Conservation (phyloP, 2,329 filamentous ascomycete genomes). For the Phialocephala sp. region DNA sequence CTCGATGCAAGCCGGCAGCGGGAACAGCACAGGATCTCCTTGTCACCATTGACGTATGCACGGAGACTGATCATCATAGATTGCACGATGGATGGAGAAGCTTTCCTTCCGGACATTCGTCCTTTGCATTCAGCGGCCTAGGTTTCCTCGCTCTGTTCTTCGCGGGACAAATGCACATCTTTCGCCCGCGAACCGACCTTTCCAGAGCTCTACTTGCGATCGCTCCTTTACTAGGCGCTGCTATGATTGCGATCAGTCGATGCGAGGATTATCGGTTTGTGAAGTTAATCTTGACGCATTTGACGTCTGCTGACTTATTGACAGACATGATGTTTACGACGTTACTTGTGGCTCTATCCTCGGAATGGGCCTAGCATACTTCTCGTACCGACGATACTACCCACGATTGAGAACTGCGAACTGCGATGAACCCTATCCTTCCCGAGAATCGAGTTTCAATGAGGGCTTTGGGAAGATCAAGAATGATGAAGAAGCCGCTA, state of each 20-base stretch:
- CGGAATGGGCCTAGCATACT: conserved; percentile 65
- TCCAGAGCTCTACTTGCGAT: conserved; percentile 63
- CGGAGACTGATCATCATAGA: conserved; percentile 68
- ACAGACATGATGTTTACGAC: conserved; percentile 70
- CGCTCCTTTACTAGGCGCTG: conserved; percentile 63
- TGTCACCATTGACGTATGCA: conserved; percentile 74
- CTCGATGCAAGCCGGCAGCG: conserved; percentile 76
- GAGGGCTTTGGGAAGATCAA: conserved; percentile 43
- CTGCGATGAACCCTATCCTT: conserved; percentile 64
- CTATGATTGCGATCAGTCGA: conserved; percentile 71
- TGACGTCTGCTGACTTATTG: not conserved
- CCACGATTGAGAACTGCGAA: conserved; percentile 57
- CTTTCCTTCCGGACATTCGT: conserved; percentile 81
- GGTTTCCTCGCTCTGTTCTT: conserved; percentile 76
- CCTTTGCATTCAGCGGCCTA: conserved; percentile 79
- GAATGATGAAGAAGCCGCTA: conserved; percentile 39
- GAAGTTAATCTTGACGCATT: not conserved
- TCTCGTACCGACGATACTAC: conserved; percentile 71
- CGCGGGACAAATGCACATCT: conserved; percentile 68
- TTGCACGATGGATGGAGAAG: conserved; percentile 85
- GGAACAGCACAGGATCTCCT: conserved; percentile 56
- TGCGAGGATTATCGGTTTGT: conserved; percentile 67
- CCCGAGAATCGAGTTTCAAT: conserved; percentile 38
- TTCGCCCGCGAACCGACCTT: conserved; percentile 53
- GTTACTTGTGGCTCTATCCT: conserved; percentile 66